Base-by-base conservation (phyloP, 441 rosid genomes). In the Populus trichocarpa region DNA sequence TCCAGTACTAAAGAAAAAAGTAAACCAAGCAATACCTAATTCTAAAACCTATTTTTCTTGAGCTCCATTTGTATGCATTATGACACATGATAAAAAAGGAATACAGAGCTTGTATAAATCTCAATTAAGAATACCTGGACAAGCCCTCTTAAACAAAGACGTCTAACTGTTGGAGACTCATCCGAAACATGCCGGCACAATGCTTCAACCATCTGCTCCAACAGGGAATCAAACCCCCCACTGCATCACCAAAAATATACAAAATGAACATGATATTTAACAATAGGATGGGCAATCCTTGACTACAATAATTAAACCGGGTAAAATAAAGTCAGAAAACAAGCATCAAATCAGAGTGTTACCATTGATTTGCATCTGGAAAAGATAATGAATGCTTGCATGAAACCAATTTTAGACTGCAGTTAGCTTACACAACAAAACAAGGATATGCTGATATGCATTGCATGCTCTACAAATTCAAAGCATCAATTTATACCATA, bases 191-290 rank as follows among this genome's bases (percentile, higher is more conserved):
- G 96, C 70, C 97, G 86, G 83, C 99, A 96, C 80, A 96, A 86
- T 67, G 92, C 92, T 84, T 94, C 98, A 75, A 94, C 99, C 98
- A 96, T 94, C 86, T 92, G 88, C 87, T 96, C 98, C 89, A 96
- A 86, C 3, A 91, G 84, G 75, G 98, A 89, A 84, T 80, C 86
- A 83, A 84, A 87, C 50, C 93, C 98, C 53, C 91, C 90, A 87
- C 99, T 94, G 90, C 86, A 87, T 40, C 86, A 87, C 40, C 71
- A 75, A 85, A 68, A 80, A 72, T 22, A 23, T 70, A 74, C 38
- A 69, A 33, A 70, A 79, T 79, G 64, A 57, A 69, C 67, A 76
- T 73, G 67, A 78, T 69, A 73, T 69, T 36, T 59, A 63, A 61
- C 2, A 68, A 42, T 36, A 61, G 32, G 30, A 57, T 28, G 32